Evolutionary conservation across 1,139 yeast genomes (phyloP), one percentile per base, ranked within the genome.

Genomic region (Lodderomyces theae): DNA sequence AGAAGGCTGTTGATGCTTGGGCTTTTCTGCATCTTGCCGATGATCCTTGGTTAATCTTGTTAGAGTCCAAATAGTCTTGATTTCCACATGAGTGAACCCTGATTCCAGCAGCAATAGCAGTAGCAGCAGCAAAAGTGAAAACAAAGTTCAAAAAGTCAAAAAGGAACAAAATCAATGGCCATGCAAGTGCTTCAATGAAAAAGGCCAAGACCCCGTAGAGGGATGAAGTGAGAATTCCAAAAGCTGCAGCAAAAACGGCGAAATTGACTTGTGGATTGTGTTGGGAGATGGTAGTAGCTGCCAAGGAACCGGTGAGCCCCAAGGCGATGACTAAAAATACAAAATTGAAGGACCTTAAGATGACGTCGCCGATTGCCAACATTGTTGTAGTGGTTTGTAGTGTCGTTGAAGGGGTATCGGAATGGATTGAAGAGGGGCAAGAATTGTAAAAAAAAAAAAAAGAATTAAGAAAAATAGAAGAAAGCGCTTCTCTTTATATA

Each of bases 91-190:
- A 84, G 77, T 89, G 96, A 48, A 74, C 77, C 65, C 88, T 79
- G 62, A 86, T 82, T 56, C 82, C 94, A 50, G 89, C 95, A 43
- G 97, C 97, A 63, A 92, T 72, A 41, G 96, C 96, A 44, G 95
- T 80, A 52, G 92, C 97, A 52, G 87, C 97, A 43, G 97, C 82
- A 67, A 92, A 87, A 46, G 96, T 82, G 80, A 92, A 90, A 52
- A 90, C 86, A 59, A 82, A 70, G 78, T 89, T 88, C 66, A 92
- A 73, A 68, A 88, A 82, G 75, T 92, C 98, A 59, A 87, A 69
- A 43, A 72, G 56, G 44, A 83, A 80, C 61, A 87, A 68, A 51
- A 89, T 64, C 44, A 86, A 66, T 53, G 97, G 97, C 84, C 94
- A 86, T 38, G 96, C 95, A 50, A 90, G 74, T 51, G 83, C 80